phyloP scores from a whole-genome alignment of 768 basidiomycete species.

The Boletellus emodensis region DNA sequence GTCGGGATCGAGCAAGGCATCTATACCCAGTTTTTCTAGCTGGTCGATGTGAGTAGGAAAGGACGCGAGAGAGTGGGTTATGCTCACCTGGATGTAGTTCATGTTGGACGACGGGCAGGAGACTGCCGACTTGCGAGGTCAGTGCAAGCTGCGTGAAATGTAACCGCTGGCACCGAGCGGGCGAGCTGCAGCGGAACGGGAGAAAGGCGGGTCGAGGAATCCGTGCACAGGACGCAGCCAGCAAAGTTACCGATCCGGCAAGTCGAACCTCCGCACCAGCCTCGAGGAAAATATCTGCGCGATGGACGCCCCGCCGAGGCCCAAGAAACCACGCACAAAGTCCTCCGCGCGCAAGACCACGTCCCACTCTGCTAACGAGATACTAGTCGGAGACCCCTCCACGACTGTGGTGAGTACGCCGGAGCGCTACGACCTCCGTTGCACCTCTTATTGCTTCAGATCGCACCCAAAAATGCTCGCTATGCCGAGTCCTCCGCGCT shows the following conservation, averaged over 20 bases:
- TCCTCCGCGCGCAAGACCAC: slow-evolving; percentile 30
- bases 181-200: neutral
- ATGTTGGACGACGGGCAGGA: slow-evolving; percentile 24
- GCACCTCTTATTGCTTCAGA: slow-evolving; percentile 29
- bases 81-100: slow-evolving; percentile 57
- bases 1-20: neutral
- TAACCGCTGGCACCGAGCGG: neutral
- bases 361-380: slow-evolving; percentile 15
- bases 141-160: slow-evolving; percentile 1
- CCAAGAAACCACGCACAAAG: slow-evolving; percentile 54
- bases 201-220: no score
- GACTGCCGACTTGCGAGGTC: neutral
- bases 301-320: slow-evolving; percentile 45
- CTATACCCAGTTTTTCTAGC: slow-evolving; percentile 82
- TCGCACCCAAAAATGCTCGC: slow-evolving; percentile 49
- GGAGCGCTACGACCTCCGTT: neutral
- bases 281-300: neutral
- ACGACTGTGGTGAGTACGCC: slow-evolving; percentile 16
- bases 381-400: slow-evolving; percentile 22
- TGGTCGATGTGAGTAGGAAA: slow-evolving; percentile 29
- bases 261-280: neutral
- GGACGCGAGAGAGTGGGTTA: neutral
- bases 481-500: slow-evolving; percentile 62
- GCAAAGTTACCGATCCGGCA: slow-evolving; percentile 18
- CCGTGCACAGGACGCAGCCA: no score